A percentile compares a stretch with the other conserved stretches of the same genome.
Conservation (phyloP, 257 asterid genomes). For the Petunia axillaris region DNA sequence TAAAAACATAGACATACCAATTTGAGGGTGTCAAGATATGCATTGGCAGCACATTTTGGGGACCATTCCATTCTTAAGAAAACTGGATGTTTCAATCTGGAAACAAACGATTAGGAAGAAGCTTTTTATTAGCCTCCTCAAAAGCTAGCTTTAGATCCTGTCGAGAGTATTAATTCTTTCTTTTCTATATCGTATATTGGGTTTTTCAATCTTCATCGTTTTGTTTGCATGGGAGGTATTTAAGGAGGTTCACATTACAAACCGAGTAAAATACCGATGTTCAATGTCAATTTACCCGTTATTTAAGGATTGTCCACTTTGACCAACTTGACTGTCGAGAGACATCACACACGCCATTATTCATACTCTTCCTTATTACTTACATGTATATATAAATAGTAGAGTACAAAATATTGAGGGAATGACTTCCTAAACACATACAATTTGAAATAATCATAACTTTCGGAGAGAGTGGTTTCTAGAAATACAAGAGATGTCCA, state of each 20-base stretch:
- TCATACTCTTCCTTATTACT: neutral
- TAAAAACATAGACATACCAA: constrained; percentile 36
- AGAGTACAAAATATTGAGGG: no score
- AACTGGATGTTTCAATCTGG: neutral
- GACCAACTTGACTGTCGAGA: constrained; percentile 1
- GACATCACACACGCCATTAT: neutral
- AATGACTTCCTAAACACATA: no score
- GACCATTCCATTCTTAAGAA: constrained; percentile 56
- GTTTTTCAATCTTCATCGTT: neutral
- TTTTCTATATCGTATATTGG: neutral
- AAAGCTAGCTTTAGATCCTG: neutral
- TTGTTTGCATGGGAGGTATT: neutral
- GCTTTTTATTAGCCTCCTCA: neutral
- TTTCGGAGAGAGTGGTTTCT: no score
- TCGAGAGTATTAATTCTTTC: neutral
- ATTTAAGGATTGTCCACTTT: neutral
- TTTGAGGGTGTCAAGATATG: constrained; percentile 64
- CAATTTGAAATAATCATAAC: no score
- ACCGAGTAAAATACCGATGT: neutral
- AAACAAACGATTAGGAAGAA: neutral
- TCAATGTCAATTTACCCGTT: neutral
- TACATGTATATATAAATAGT: no score
- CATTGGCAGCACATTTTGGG: constrained; percentile 52
- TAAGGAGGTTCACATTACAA: neutral
- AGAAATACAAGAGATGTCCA: no score